These are phyloP conservation scores for Plasmodium knowlesi DNA, from an alignment of 169 alveolate genomes.

Conservation along the genomic window DNA sequence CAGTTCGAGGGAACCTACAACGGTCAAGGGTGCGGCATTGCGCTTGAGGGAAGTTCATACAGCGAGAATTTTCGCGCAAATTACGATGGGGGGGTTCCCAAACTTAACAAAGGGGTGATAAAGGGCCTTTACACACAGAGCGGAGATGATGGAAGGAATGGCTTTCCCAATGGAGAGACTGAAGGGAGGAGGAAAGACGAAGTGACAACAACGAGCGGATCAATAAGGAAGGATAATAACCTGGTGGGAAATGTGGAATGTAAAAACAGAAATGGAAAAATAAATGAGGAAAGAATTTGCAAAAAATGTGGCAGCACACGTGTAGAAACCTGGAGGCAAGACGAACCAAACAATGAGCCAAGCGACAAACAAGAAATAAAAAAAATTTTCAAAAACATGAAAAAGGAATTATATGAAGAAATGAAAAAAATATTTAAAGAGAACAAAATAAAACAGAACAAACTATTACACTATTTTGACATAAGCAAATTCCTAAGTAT, in stretches of 20 bases:
- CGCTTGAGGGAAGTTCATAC: background rate
- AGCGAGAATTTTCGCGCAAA: background rate
- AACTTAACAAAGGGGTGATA: background rate
- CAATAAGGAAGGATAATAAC: background rate
- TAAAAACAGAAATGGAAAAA: background rate
- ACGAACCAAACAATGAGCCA: background rate
- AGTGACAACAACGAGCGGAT: background rate
- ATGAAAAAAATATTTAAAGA: conserved; percentile 56
- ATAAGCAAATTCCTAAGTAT: conserved; percentile 61
- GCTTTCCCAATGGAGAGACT: no score
- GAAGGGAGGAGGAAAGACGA: background rate
- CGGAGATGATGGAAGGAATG: background rate
- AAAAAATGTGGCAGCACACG: background rate
- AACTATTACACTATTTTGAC: conserved; percentile 68
- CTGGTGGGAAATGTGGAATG: background rate
- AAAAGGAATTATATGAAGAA: conserved; percentile 58
- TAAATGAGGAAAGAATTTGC: background rate
- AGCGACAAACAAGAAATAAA: conserved; percentile 38
- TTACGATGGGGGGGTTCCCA: background rate
- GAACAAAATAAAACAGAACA: conserved; percentile 40
- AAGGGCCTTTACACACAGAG: background rate
- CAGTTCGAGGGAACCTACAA: background rate
- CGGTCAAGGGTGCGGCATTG: background rate
- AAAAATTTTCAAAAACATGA: conserved; percentile 19
- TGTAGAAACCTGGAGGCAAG: background rate